Evolutionary conservation across 306 rosid genomes (phyloP), one percentile per base, ranked within the genome.

Genomic region (Urtica urens): DNA sequence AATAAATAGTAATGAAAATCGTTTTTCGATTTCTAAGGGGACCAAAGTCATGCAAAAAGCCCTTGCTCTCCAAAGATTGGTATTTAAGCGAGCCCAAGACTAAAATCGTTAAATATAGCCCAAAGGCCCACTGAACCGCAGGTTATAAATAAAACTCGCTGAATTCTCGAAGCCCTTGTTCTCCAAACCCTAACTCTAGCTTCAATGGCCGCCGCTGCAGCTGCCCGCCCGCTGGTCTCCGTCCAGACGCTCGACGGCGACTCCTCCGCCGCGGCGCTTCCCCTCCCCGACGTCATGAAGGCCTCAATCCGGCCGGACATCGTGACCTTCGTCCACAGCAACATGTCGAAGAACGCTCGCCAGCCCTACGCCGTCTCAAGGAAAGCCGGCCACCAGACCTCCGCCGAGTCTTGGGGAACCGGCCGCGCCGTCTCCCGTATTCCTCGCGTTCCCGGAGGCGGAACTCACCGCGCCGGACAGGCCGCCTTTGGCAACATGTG

Each of bases 401-500:
- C 95, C 5, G 93, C 93, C 14, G 87, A 83, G 41, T 87, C 94
- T 0, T 87, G 96, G 96, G 96, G 96, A 1, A 87, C 94, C 0
- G 96, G 94, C 0, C 93, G 95, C 3, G 95, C 95, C 0, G 93
- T 86, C 1, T 86, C 95, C 2, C 93, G 95, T 65, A 86, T 86
- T 28, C 95, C 95, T 1, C 95, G 95, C 27, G 96, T 87, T 1
- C 82, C 94, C 0, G 96, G 94, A 0, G 96, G 94, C 16, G 96
- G 96, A 0, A 82, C 96, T 3, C 94, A 87, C 60, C 96, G 93
- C 2, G 96, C 96, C 0, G 94, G 94, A 0, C 94, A 87, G 58
- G 94, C 74, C 5, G 94, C 94, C 3, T 87, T 82, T 53, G 94
- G 96, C 0, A 87, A 87, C 80, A 87, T 87, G 94, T 87, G 96